Conservation (phyloP, 306 rosid genomes). For the Urtica urens region DNA sequence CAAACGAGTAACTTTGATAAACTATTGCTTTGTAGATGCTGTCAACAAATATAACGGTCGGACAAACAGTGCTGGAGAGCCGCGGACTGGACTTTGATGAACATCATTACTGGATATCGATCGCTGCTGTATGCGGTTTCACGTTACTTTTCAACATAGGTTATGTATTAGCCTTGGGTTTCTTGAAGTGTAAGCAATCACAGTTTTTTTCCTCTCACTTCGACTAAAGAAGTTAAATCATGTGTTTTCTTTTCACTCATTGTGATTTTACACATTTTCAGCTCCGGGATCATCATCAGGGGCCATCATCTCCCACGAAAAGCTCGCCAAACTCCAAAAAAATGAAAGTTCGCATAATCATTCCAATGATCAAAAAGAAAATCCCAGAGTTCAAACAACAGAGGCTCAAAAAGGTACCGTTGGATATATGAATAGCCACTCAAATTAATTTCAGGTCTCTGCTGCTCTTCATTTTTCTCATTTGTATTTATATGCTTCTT, state of each 20-base stretch:
- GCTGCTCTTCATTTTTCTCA: too few species aligned
- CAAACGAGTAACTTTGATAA: neutral
- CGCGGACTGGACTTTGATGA: constrained; percentile 27
- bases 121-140: constrained; percentile 33
- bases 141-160: constrained; percentile 27
- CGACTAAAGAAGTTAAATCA: neutral
- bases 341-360: neutral
- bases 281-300: constrained; percentile 36
- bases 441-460: too few species aligned
- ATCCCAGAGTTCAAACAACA: neutral
- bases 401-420: neutral
- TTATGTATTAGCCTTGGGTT: constrained; percentile 26
- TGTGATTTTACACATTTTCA: constrained; percentile 3
- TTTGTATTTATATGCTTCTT: neutral
- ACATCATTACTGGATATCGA: constrained; percentile 31
- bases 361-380: neutral
- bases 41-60: constrained; percentile 15
- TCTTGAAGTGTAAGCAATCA: constrained; percentile 26
- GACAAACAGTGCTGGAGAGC: constrained; percentile 19
- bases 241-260: neutral
- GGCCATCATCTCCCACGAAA: constrained; percentile 23
- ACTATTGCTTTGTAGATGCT: neutral
- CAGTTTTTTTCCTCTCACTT: neutral
- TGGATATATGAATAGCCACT: too few species aligned
- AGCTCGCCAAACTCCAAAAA: neutral